Conservation (phyloP, 2,329 filamentous ascomycete genomes). For the Erysiphe pulchra region DNA sequence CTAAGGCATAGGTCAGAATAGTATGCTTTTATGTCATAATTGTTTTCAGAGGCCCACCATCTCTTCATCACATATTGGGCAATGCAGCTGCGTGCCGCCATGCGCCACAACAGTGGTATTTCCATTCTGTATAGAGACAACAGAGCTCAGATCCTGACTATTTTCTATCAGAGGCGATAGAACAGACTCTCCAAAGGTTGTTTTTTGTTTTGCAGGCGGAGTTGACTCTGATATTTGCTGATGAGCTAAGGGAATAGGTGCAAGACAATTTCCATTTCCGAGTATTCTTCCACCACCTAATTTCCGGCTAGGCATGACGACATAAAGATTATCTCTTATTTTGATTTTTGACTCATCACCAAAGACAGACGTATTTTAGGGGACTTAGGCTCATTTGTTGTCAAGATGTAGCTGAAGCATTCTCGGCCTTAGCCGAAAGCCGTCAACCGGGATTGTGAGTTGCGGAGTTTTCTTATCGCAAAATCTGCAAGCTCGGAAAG, state of each 20-base stretch:
- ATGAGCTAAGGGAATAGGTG: slow-evolving; percentile 22
- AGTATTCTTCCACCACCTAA: slow-evolving; percentile 80
- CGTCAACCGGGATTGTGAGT: not conserved
- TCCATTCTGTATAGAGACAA: slow-evolving; percentile 45
- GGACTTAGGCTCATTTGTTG: not conserved
- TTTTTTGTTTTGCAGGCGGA: slow-evolving; percentile 19
- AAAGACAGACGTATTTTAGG: not conserved
- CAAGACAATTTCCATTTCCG: slow-evolving; percentile 63
- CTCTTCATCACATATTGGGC: slow-evolving; percentile 95
- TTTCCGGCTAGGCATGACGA: slow-evolving; percentile 55
- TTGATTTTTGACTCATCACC: not conserved
- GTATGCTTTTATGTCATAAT: not conserved
- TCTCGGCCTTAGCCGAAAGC: not conserved
- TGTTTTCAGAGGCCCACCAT: slow-evolving; percentile 35
- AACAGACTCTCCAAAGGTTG: not conserved
- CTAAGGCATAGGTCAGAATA: slow-evolving; percentile 19
- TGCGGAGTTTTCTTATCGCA: not conserved
- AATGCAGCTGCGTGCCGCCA: slow-evolving; percentile 46
- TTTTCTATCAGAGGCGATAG: slow-evolving; percentile 42
- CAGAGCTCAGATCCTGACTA: slow-evolving; percentile 54
- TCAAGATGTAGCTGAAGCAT: not conserved
- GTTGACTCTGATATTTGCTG: slow-evolving; percentile 17
- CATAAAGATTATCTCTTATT: not conserved
- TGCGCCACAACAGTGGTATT: slow-evolving; percentile 23
- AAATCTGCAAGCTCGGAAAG: not conserved